Percentiles rank a stretch among this genome's conserved stretches.
These are phyloP conservation scores for Dendrobium officinale DNA, from an alignment of 106 monocot genomes.

Conservation along the genomic window DNA sequence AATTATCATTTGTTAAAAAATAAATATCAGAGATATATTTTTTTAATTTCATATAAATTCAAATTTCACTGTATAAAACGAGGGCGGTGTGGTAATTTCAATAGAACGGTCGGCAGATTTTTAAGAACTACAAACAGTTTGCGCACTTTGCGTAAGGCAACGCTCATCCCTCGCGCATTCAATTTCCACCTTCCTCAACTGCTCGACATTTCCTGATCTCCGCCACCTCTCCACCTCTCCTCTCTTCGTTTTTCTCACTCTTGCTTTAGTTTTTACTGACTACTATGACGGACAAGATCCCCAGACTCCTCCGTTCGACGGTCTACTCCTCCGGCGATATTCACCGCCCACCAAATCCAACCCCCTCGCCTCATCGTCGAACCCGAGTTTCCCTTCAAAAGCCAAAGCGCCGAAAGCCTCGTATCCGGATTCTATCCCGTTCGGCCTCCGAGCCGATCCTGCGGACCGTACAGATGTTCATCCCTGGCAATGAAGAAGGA, in stretches of 20 bases:
- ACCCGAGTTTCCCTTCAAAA: not conserved
- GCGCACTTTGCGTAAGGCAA: too few species aligned
- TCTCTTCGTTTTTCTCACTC: not conserved
- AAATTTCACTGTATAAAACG: too few species aligned
- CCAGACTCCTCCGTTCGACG: not conserved
- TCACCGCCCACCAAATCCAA: not conserved
- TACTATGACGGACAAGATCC: not conserved
- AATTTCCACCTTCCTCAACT: too few species aligned
- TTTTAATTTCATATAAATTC: too few species aligned
- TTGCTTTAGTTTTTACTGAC: not conserved
- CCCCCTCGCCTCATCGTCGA: not conserved
- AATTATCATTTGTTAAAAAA: too few species aligned
- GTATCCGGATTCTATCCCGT: slow-evolving; percentile 6
- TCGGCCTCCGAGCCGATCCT: slow-evolving; percentile 28
- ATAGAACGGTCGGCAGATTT: too few species aligned
- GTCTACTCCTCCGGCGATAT: not conserved
- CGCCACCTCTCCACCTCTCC: not conserved
- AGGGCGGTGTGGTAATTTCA: too few species aligned
- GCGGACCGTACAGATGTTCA: not conserved
- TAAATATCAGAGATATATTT: too few species aligned
- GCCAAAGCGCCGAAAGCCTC: not conserved
- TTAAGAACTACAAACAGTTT: too few species aligned
- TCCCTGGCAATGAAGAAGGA: not conserved
- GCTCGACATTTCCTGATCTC: too few species aligned
- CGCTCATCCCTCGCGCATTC: too few species aligned